These are phyloP conservation scores for Geotrichum europaeum DNA, from an alignment of 1,139 yeast species.

Conservation along the genomic window DNA sequence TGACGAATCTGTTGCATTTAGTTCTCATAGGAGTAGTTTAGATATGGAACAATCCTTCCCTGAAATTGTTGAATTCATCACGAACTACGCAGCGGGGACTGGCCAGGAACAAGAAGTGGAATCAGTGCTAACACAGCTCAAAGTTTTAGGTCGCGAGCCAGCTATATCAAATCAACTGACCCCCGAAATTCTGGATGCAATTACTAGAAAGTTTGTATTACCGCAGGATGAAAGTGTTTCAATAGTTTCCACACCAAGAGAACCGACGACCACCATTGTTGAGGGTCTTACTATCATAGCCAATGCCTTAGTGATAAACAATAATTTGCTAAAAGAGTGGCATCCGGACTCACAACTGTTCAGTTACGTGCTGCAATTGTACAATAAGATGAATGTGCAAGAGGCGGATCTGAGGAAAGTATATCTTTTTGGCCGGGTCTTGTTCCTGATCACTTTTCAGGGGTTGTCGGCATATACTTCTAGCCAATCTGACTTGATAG, in stretches of 20 bases:
- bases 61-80: not conserved
- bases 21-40: not conserved
- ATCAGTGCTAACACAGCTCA: not conserved
- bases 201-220: not conserved
- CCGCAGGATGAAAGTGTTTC: not conserved
- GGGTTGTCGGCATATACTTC: slow-evolving; percentile 11
- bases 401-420: not conserved
- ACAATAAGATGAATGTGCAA: not conserved
- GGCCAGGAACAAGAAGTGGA: not conserved
- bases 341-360: slow-evolving; percentile 3
- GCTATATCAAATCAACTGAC: not conserved
- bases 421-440: slow-evolving; percentile 18
- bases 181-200: not conserved
- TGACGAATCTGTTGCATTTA: not conserved
- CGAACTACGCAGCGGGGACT: not conserved
- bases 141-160: not conserved
- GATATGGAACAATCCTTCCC: not conserved
- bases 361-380: not conserved
- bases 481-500: slow-evolving; percentile 15
- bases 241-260: not conserved
- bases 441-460: slow-evolving; percentile 22
- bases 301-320: slow-evolving; percentile 22
- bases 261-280: slow-evolving; percentile 4
- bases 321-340: slow-evolving; percentile 16
- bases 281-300: slow-evolving; percentile 25